Percentiles rank a stretch among this genome's conserved stretches.
phyloP scores from a whole-genome alignment of 768 basidiomycete genomes.

The Tremella yokohamensis region DNA sequence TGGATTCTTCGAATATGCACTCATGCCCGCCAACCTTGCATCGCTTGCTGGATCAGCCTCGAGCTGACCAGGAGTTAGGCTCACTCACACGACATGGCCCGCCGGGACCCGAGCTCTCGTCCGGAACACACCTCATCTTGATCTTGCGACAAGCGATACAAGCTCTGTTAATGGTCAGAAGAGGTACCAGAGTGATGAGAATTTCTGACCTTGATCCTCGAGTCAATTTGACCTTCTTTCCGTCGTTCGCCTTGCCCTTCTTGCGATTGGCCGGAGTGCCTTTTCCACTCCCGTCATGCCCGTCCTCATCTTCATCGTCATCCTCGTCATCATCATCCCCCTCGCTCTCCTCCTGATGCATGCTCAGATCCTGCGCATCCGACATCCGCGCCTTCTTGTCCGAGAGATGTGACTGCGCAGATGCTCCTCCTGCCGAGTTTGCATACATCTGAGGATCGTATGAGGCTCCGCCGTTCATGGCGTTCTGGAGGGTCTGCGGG shows the following conservation, averaged over 20 bases:
- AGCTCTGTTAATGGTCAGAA: constrained; percentile 17
- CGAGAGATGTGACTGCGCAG: too few species aligned
- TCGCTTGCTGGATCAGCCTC: constrained; percentile 21
- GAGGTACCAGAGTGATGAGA: too few species aligned
- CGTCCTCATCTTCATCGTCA: constrained; percentile 40
- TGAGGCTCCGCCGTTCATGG: constrained; percentile 9
- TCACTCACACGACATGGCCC: constrained; percentile 44
- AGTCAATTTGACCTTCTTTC: constrained; percentile 48
- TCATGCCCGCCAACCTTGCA: constrained; percentile 58
- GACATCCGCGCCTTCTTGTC: constrained; percentile 22
- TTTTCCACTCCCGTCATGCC: constrained; percentile 19
- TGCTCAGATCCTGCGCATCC: constrained; percentile 4
- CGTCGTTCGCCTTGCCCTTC: constrained; percentile 26
- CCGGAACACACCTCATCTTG: constrained; percentile 51
- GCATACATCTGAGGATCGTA: constrained; percentile 12
- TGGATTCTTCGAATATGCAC: constrained; percentile 95
- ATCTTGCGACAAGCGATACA: constrained; percentile 45
- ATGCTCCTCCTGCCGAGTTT: constrained; percentile 5
- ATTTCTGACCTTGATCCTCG: constrained; percentile 45
- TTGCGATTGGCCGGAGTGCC: constrained; percentile 19
- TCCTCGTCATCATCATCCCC: constrained; percentile 41
- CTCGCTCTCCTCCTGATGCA: constrained; percentile 18
- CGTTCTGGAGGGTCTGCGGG: constrained; percentile 27
- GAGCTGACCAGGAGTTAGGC: not conserved
- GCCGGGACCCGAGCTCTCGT: constrained; percentile 32